Conservation (phyloP, 2,329 filamentous ascomycete species). For the Kalmusia sp. region DNA sequence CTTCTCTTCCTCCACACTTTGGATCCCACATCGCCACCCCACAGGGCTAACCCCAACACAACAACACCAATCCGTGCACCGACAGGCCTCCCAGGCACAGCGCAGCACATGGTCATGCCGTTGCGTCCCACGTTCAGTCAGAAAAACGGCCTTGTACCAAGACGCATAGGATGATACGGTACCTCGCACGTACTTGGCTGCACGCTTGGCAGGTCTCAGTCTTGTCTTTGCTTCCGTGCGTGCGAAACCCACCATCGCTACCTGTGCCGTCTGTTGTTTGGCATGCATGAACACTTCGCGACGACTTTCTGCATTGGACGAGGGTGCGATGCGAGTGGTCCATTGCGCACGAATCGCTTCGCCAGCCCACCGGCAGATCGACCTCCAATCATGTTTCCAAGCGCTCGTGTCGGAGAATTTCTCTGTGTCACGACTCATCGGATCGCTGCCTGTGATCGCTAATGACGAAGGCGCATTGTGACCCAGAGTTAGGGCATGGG, state of each 20-base stretch:
- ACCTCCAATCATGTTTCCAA: constrained; percentile 2
- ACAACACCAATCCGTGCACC: background rate
- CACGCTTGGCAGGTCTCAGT: background rate
- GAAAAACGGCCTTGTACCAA: background rate
- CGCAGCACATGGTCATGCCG: background rate
- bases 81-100: background rate
- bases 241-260: too few species aligned
- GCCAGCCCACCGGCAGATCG: constrained; percentile 3
- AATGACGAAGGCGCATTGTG: background rate
- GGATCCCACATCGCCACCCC: constrained; percentile 1
- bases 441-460: background rate
- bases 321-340: background rate
- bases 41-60: constrained; percentile 1
- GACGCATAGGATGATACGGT: background rate
- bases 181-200: background rate
- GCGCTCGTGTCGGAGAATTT: constrained; percentile 5
- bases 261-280: too few species aligned
- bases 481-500: too few species aligned
- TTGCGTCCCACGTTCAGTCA: background rate
- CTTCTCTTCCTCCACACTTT: background rate
- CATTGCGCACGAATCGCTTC: background rate
- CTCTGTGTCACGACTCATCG: background rate
- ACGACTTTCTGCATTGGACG: background rate
- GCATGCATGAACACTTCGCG: background rate
- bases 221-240: too few species aligned